Evolutionary conservation across 2,329 filamentous ascomycete species (phyloP), one percentile per base, ranked within the genome.

Genomic region (Macrophomina tecta): DNA sequence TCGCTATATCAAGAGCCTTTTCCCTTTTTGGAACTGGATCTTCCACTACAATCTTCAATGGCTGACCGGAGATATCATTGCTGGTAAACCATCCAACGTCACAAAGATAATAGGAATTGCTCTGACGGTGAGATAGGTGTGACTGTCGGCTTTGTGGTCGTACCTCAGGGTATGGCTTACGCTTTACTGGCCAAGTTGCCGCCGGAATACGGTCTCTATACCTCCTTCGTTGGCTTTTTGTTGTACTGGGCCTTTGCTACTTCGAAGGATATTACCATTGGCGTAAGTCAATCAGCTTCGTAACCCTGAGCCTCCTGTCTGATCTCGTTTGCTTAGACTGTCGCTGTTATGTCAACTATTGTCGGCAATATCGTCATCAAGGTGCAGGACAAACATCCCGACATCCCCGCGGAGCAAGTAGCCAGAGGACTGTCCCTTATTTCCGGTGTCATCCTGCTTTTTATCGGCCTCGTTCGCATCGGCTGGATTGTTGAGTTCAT

Each of bases 221-320:
- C 94, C 0, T 97, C 94, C 0, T 97, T 98, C 76, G 95, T 97
- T 86, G 94, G 94, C 61, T 93, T 97, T 4, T 78, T 97, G 69
- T 84, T 97, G 68, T 98, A 98, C 80, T 97, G 94, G 94, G 91
- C 97, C 76, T 97, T 97, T 75, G 94, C 94, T 12, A 98, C 94
- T 0, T 97, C 94, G 1, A 97, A 97, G 77, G 94, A 98, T 77
- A 97, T 98, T 73, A 97, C 94, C 14, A 97, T 97, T 66, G 94
- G 94, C 16, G 90, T 92, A 84, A 81, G 89, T 85, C 60, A 3
- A 32, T 30, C 34, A 2, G 16, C 1, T 36, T n/a, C 12, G 5
- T n/a, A 40, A 51, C 36, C 4, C 2, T 64, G 40, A 46, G 3
- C 36, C 5, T 4, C 45, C 3, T 4, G 65, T 55, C 68, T 69